phyloP scores from a whole-genome alignment of 2,329 filamentous ascomycete genomes.

The Pseudogymnoascus sp. region DNA sequence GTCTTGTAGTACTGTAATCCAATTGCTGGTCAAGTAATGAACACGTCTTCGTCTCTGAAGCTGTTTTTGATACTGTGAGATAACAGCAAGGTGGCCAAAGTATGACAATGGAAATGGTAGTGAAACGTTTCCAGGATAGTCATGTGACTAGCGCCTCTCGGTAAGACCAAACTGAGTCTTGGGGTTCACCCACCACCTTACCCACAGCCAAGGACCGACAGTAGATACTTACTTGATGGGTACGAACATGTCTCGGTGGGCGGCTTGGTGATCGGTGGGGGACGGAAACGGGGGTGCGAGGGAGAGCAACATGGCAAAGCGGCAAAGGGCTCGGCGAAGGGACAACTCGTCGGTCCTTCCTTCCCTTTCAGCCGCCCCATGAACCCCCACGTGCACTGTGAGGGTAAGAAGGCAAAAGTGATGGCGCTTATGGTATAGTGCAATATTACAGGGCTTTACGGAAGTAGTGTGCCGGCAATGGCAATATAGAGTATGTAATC shows the following conservation, averaged over 20 bases:
- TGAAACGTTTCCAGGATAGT: conserved; percentile 8
- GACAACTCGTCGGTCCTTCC: background rate
- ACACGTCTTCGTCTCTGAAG: background rate
- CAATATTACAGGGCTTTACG: background rate
- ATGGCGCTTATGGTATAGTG: background rate
- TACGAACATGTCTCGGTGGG: background rate
- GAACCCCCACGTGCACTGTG: background rate
- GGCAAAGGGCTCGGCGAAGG: background rate
- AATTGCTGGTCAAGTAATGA: background rate
- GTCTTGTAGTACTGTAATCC: background rate
- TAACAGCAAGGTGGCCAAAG: background rate
- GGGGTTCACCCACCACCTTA: background rate
- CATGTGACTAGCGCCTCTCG: background rate
- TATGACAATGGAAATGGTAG: background rate
- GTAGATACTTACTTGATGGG: background rate
- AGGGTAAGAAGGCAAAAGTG: background rate
- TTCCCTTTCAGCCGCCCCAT: background rate
- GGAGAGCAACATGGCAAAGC: conserved; percentile 5
- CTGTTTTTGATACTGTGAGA: background rate
- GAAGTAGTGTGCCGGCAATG: background rate
- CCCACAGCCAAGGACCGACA: background rate
- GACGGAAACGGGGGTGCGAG: conserved; percentile 4
- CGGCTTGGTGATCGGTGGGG: background rate
- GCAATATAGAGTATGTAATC: background rate
- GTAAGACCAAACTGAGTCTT: conserved; percentile 1